Evolutionary conservation across 305 asterid species (phyloP).

Genomic region (Fraxinus xanthoxyloides): DNA sequence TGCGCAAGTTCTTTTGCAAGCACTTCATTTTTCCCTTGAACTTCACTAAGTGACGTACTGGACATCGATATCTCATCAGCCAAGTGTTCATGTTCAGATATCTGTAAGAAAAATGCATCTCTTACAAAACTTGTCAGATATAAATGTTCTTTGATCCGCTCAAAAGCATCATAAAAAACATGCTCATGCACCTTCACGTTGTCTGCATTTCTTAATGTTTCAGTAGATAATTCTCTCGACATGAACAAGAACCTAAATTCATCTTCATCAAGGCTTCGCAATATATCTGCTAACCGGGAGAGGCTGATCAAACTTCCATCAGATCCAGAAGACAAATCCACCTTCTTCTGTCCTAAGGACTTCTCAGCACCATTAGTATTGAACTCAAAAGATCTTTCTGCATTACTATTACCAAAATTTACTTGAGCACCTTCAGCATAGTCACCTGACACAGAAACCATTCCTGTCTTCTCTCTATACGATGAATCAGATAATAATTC

Average conservation of each 20-base stretch:
- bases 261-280: conserved; percentile 61
- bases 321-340: conserved; percentile 51
- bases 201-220: conserved; percentile 26
- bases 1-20: conserved; percentile 55
- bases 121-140: conserved; percentile 66
- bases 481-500: conserved; percentile 34
- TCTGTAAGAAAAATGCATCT: conserved; percentile 61
- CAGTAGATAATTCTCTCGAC: conserved; percentile 45
- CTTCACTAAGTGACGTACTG: conserved; percentile 51
- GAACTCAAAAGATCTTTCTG: conserved; percentile 31
- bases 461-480: conserved; percentile 33
- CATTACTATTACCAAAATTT: conserved; percentile 30
- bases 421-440: conserved; percentile 28
- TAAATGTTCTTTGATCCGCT: conserved; percentile 74
- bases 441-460: conserved; percentile 29
- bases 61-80: conserved; percentile 41
- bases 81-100: conserved; percentile 59
- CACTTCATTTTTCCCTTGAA: conserved; percentile 50
- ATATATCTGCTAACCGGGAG: conserved; percentile 67
- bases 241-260: conserved; percentile 59
- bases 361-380: conserved; percentile 27
- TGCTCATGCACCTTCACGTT: conserved; percentile 26
- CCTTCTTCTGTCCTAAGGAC: conserved; percentile 39
- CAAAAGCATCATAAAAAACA: conserved; percentile 41
- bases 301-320: conserved; percentile 63